A percentile compares a stretch with the other conserved stretches of the same genome.
These are phyloP conservation scores for Elymus sibiricus DNA, from an alignment of 176 grass and related monocot genomes.

Conservation along the genomic window DNA sequence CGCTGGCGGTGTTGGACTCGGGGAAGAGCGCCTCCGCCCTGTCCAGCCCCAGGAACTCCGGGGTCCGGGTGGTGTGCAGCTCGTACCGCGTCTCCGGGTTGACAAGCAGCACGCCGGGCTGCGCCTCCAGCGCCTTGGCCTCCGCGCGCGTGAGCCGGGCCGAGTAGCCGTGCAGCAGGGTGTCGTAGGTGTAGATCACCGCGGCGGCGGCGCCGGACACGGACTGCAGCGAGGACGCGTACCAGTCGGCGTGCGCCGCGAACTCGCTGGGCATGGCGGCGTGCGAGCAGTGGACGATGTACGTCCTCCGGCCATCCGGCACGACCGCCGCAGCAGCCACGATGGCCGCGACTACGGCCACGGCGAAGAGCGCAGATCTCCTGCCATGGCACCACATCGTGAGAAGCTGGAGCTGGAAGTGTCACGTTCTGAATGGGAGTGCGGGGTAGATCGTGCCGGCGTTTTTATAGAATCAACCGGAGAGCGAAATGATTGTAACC, in stretches of 20 bases:
- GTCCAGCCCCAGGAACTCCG: conserved; percentile 73
- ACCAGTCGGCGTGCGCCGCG: conserved; percentile 57
- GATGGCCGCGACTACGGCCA: conserved; percentile 5
- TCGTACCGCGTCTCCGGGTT: conserved; percentile 82
- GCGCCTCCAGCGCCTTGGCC: conserved; percentile 50
- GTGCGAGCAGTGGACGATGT: conserved; percentile 79
- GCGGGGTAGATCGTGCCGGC: conserved; percentile 16
- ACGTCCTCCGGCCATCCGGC: conserved; percentile 41
- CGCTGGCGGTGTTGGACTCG: conserved; percentile 41
- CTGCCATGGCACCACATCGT: conserved; percentile 37
- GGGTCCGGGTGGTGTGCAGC: conserved; percentile 89
- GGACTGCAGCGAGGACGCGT: conserved; percentile 70
- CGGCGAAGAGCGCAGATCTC: conserved; percentile 26
- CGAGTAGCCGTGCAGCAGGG: conserved; percentile 79
- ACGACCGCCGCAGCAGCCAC: neutral
- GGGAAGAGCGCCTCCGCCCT: conserved; percentile 36
- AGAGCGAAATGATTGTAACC: conserved; percentile 17
- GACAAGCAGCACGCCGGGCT: conserved; percentile 63
- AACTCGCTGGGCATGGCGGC: conserved; percentile 66
- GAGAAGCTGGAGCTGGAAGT: neutral
- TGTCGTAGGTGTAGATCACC: conserved; percentile 84
- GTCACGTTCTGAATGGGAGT: neutral
- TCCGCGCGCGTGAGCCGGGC: conserved; percentile 63
- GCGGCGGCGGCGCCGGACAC: conserved; percentile 61
- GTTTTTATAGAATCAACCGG: conserved; percentile 33